Base-by-base conservation (phyloP, 108 stramenopile species). In the Fistulifera solaris region DNA sequence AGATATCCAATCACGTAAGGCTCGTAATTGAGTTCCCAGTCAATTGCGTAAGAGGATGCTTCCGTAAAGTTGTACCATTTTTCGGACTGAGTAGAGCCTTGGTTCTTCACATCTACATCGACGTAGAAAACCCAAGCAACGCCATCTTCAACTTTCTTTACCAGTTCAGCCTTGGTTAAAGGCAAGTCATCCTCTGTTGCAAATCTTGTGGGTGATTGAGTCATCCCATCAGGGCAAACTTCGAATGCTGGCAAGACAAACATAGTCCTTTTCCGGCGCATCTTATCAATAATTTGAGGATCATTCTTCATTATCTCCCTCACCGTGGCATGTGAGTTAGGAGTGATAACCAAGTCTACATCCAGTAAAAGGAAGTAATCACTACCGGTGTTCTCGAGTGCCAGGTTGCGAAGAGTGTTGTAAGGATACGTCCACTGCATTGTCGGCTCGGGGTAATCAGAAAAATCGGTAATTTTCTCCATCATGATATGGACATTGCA, bases 1-100 rank as follows among this genome's bases (percentile, higher is more conserved):
- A 23, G 27, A 38, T 68, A 68, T 5, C 38, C 67, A 47, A 68
- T 38, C 1, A 68, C 67, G 22, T 68, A 68, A 28, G 67, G 67
- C 57, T 68, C 67, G 54, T 59, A 67, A 12, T 40, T 18, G 8
- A 23, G 43, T 19, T 23, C 14, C 25, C 59, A 66, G 12, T 12
- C n/a, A 18, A 66, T 59, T 14, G 41, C 5, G 51, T 66, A 66
- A 13, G 11, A 59, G 1, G 17, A 23, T 22, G 27, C 16, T 17
- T 23, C 43, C 1, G 54, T 56, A 15, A 7, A 19, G 27, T 22
- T 6, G 21, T 35, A 35, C 31, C 31, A 35, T 35, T 35, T 35
- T 8, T 22, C 21, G 6, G 35, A 56, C 10, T 45, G 40, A 10
- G n/a, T 45, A 6, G 31, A 19, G 2, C 55, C 55, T 21, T 56